Base-by-base conservation (phyloP, 805 yeast genomes). In the Yarrowia sp. region DNA sequence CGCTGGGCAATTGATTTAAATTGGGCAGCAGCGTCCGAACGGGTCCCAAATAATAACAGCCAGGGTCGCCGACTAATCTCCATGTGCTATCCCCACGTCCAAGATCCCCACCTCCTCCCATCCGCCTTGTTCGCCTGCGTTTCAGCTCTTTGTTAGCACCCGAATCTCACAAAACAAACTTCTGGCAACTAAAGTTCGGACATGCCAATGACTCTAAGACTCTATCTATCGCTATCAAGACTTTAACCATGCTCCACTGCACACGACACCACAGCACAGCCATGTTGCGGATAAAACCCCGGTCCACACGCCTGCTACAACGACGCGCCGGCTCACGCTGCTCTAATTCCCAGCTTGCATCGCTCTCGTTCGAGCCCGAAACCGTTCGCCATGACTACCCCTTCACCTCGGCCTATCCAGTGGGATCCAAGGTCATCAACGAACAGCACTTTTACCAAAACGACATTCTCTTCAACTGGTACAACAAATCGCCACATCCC, bases 371-470 rank as follows among this genome's bases (percentile, higher is more conserved):
- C 26, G 67, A 63, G 32, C 67, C 67, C 45, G 67, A 46, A 46
- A 49, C 56, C 26, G 67, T 63, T 36, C 55, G 56, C 14, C 53
- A 49, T 8, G 56, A 49, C 3, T 63, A 48, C 56, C 67, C 67
- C 42, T 65, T 50, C 61, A 41, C 68, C 19, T 50, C 68, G 38
- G 75, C 78, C 7, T 76, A 75, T 61, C 77, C 78, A 2, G 69
- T 69, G 16, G 70, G 71, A n/a, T 84, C 87, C 0, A 75, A 79
- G 40, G 82, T 85, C 72, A 79, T 86, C 55, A 85, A 83, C 69
- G 83, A 83, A 32, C 93, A 91, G 75, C 98, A 92, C 76, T 94
- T 90, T 77, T 94, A 91, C 76, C 98, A 92, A 73, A 90, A 90
- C 74, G 86, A 87, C 22, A 85, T 88, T 5, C 80, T 92, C 70